These are phyloP conservation scores for Macrolepiota dolichaula DNA, from an alignment of 768 basidiomycete genomes.

Conservation along the genomic window DNA sequence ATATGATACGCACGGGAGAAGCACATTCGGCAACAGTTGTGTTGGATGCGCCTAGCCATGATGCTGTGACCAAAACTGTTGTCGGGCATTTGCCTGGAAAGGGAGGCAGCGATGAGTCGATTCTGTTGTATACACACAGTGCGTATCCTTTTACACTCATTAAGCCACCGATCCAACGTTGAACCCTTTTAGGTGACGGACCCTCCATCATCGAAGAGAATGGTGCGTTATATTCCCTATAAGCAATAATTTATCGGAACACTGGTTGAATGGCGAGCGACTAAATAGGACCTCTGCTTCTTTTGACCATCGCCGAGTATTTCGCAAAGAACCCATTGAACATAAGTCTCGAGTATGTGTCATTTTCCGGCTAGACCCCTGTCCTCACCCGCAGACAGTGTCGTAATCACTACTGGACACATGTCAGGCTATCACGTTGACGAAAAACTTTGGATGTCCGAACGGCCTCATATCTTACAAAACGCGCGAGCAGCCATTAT, in stretches of 20 bases:
- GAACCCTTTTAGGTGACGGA: conserved; percentile 22
- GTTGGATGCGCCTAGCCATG: conserved; percentile 24
- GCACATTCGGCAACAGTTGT: conserved; percentile 25
- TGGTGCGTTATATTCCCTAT: conserved; percentile 15
- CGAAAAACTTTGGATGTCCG: conserved; percentile 25
- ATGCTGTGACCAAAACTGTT: conserved; percentile 19
- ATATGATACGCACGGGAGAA: conserved; percentile 15
- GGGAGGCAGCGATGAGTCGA: conserved; percentile 15
- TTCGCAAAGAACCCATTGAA: conserved; percentile 21
- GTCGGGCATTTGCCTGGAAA: conserved; percentile 23
- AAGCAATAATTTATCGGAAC: background rate
- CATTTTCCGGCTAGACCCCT: background rate
- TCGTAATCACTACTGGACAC: conserved; percentile 27
- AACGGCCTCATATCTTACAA: conserved; percentile 19
- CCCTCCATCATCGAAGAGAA: conserved; percentile 30
- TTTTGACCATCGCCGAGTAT: conserved; percentile 27
- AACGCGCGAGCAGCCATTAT: conserved; percentile 27
- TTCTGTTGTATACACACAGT: conserved; percentile 30
- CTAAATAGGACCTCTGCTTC: conserved; percentile 23
- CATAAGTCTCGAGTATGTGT: conserved; percentile 25
- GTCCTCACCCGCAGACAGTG: conserved; percentile 12
- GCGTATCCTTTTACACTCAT: background rate
- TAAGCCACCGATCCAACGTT: background rate
- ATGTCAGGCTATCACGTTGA: conserved; percentile 25
- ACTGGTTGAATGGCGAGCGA: background rate